Conservation (phyloP, 2,329 filamentous ascomycete genomes). For the Bipolaris cookei region DNA sequence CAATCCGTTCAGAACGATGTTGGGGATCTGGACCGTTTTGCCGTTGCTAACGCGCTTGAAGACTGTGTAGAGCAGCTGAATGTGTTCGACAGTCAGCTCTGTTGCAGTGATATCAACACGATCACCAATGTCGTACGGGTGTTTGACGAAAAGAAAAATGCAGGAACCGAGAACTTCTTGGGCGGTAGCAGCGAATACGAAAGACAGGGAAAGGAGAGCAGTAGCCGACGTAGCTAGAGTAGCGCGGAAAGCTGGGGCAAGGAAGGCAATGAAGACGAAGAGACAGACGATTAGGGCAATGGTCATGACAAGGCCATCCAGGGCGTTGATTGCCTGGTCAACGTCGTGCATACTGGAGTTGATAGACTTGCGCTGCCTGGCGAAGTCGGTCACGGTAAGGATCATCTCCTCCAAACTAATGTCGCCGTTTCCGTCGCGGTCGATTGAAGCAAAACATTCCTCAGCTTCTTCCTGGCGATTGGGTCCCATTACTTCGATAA, state of each 20-base stretch:
- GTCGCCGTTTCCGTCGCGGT: slow-evolving; percentile 89
- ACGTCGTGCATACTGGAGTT: slow-evolving; percentile 96
- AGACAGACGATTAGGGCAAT: slow-evolving; percentile 81
- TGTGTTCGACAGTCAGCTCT: slow-evolving; percentile 85
- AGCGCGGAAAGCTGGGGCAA: slow-evolving; percentile 83
- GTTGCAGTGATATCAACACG: slow-evolving; percentile 79
- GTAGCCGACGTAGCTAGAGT: slow-evolving; percentile 91
- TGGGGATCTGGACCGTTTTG: slow-evolving; percentile 83
- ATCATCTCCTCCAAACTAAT: slow-evolving; percentile 96
- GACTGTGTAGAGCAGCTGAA: slow-evolving; percentile 90
- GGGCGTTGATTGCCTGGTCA: slow-evolving; percentile 87
- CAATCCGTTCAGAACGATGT: slow-evolving; percentile 88
- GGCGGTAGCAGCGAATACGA: slow-evolving; percentile 89
- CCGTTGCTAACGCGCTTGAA: slow-evolving; percentile 84
- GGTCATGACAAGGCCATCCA: slow-evolving; percentile 83
- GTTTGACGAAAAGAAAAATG: slow-evolving; percentile 98
- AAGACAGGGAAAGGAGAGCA: slow-evolving; percentile 91
- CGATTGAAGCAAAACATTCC: slow-evolving; percentile 80
- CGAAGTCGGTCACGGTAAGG: slow-evolving; percentile 81
- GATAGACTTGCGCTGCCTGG: slow-evolving; percentile 86
- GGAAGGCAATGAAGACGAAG: slow-evolving; percentile 87
- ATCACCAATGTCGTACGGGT: slow-evolving; percentile 95
- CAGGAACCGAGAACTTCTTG: slow-evolving; percentile 98
- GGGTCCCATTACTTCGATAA: slow-evolving; percentile 83
- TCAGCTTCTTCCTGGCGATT: slow-evolving; percentile 78